Conservation (phyloP, 2,329 filamentous ascomycete species). For the Paramyrothecium roridum region DNA sequence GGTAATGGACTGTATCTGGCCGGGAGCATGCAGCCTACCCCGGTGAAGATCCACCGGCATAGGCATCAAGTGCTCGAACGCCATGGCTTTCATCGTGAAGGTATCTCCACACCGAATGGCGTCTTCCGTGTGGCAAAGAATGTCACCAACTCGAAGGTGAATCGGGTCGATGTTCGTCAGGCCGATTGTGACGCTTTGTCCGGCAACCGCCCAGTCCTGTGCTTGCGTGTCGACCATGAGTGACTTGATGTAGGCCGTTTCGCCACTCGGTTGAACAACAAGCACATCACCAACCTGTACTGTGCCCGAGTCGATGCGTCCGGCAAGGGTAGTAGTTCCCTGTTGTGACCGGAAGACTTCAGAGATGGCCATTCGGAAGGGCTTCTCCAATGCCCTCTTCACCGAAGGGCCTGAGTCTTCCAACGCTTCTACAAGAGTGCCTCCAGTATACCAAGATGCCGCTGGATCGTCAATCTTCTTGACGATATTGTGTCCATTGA, state of each 20-base stretch:
- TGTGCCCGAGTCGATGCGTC: conserved; percentile 79
- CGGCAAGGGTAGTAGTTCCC: conserved; percentile 80
- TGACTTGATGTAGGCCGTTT: conserved; percentile 77
- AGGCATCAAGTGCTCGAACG: conserved; percentile 85
- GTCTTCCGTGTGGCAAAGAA: conserved; percentile 68
- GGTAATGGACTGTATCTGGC: conserved; percentile 67
- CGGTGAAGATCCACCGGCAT: conserved; percentile 88
- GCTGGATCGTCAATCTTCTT: conserved; percentile 50
- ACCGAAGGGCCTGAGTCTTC: conserved; percentile 75
- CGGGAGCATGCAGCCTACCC: conserved; percentile 76
- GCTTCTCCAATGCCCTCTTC: conserved; percentile 66
- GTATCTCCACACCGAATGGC: conserved; percentile 69
- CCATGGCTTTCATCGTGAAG: conserved; percentile 81
- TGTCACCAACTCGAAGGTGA: conserved; percentile 79
- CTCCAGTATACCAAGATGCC: conserved; percentile 76
- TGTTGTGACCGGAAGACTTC: conserved; percentile 83
- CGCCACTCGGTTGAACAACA: conserved; percentile 74
- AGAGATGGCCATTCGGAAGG: conserved; percentile 80
- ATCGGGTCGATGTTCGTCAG: conserved; percentile 80
- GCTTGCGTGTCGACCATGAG: conserved; percentile 72
- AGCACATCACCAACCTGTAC: conserved; percentile 82
- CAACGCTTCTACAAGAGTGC: conserved; percentile 77
- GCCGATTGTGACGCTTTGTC: conserved; percentile 83
- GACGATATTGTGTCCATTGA: conserved; percentile 84
- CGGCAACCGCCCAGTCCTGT: conserved; percentile 87